phyloP scores from a whole-genome alignment of 345 rosid species.

The Garcia nutans region DNA sequence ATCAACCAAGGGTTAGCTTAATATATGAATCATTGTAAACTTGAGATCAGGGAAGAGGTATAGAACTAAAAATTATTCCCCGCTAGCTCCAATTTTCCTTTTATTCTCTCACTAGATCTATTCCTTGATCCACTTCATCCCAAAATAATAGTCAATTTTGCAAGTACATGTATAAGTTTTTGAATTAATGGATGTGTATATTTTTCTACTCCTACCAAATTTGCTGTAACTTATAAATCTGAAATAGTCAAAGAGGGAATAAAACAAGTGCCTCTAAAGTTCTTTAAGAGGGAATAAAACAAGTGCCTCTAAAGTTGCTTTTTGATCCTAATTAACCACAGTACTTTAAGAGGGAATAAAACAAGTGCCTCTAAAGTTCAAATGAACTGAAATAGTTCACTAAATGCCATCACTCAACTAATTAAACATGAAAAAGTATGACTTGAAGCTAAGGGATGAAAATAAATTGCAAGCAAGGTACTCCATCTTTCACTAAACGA shows the following conservation, averaged over 20 bases:
- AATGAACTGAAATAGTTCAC: neutral
- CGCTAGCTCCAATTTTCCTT: too few species aligned
- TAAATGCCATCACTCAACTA: neutral
- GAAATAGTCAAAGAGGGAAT: neutral
- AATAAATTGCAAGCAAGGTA: constrained; percentile 1
- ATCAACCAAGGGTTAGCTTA: neutral
- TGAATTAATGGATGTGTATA: too few species aligned
- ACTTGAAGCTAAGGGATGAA: neutral
- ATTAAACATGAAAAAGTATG: neutral
- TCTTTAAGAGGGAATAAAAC: neutral
- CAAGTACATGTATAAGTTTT: too few species aligned
- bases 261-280: neutral
- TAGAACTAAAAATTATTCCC: neutral
- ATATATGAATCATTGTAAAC: neutral
- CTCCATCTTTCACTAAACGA: neutral
- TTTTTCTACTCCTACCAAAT: too few species aligned
- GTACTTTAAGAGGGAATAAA: neutral
- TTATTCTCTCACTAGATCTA: neutral
- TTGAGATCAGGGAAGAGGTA: neutral
- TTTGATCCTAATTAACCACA: neutral
- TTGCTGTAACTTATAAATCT: too few species aligned
- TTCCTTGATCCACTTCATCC: neutral
- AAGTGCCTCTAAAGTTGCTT: neutral
- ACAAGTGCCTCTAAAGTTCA: neutral
- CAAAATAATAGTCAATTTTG: neutral